These are phyloP conservation scores for Ballota nigra DNA, from an alignment of 257 asterid species.

Conservation along the genomic window DNA sequence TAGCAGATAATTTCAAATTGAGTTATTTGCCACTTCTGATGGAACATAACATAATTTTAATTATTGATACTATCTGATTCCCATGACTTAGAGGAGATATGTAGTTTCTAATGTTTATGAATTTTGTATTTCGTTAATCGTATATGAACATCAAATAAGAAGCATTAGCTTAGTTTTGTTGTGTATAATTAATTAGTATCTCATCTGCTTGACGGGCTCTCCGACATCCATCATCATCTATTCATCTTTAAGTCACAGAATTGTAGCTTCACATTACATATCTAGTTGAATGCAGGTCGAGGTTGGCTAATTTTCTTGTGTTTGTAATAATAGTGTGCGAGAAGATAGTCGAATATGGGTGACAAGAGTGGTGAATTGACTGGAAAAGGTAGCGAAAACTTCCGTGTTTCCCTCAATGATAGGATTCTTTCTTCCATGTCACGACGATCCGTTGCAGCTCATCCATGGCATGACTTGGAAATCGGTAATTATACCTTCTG, in stretches of 20 bases:
- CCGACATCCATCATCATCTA: background rate
- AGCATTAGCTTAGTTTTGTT: background rate
- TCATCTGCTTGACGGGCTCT: background rate
- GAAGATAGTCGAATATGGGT: slow-evolving; percentile 44
- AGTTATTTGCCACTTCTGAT: too few relatives aligned
- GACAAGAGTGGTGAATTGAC: slow-evolving; percentile 26
- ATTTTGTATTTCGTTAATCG: too few relatives aligned
- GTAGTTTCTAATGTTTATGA: too few relatives aligned
- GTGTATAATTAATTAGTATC: background rate
- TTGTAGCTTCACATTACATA: background rate
- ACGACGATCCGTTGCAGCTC: slow-evolving; percentile 73
- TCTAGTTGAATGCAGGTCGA: background rate
- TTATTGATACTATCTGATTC: background rate
- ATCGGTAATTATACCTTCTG: slow-evolving; percentile 52
- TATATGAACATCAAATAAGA: too few relatives aligned
- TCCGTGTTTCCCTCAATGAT: slow-evolving; percentile 57
- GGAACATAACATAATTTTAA: too few relatives aligned
- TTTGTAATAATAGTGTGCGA: background rate
- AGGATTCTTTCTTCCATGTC: slow-evolving; percentile 82
- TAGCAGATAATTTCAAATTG: too few relatives aligned
- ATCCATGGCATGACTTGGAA: slow-evolving; percentile 98
- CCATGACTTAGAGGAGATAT: too few relatives aligned
- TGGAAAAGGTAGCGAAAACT: slow-evolving; percentile 29
- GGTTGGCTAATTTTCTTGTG: background rate
- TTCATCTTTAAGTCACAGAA: background rate